A percentile compares a stretch with the other conserved stretches of the same genome.
These are phyloP conservation scores for Lagenidium giganteum DNA, from an alignment of 352 stramenopile species.

Conservation along the genomic window DNA sequence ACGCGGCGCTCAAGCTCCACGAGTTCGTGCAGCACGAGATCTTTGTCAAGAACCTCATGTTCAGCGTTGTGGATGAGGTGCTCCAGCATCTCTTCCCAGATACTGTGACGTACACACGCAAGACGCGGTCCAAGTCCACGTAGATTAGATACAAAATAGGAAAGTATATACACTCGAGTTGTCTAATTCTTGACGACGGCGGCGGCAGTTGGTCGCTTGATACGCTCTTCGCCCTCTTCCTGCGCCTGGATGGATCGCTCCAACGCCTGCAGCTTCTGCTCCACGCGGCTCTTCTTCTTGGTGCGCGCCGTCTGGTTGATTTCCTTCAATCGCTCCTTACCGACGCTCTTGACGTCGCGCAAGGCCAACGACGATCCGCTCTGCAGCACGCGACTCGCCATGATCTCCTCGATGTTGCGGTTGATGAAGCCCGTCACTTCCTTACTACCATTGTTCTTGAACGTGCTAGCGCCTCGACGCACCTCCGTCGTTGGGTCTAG, in stretches of 20 bases:
- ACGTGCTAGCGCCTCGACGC: conserved; percentile 55
- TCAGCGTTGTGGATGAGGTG: conserved; percentile 73
- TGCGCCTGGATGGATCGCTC: conserved; percentile 78
- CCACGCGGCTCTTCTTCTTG: conserved; percentile 84
- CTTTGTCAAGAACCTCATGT: conserved; percentile 85
- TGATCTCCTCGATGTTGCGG: conserved; percentile 85
- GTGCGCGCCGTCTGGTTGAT: conserved; percentile 77
- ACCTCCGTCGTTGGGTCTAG: conserved; percentile 80
- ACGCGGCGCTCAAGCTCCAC: conserved; percentile 77
- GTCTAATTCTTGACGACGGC: conserved; percentile 18
- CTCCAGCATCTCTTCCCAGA: conserved; percentile 76
- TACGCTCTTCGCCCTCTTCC: conserved; percentile 45
- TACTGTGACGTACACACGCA: conserved; percentile 41
- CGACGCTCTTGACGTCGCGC: conserved; percentile 55
- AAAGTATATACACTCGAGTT: conserved; percentile 1
- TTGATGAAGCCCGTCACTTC: conserved; percentile 81
- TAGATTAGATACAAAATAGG: conserved; percentile 1
- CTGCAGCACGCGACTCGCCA: conserved; percentile 80
- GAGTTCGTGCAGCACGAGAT: conserved; percentile 85
- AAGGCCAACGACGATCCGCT: conserved; percentile 52
- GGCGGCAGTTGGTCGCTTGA: conserved; percentile 20
- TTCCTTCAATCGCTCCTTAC: conserved; percentile 82
- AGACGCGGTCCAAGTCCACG: conserved; percentile 6
- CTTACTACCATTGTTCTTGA: conserved; percentile 76
- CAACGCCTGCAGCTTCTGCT: conserved; percentile 73